These are phyloP conservation scores for Mortierella sp. DNA, from an alignment of 371 early-diverging fungal species.

Conservation along the genomic window DNA sequence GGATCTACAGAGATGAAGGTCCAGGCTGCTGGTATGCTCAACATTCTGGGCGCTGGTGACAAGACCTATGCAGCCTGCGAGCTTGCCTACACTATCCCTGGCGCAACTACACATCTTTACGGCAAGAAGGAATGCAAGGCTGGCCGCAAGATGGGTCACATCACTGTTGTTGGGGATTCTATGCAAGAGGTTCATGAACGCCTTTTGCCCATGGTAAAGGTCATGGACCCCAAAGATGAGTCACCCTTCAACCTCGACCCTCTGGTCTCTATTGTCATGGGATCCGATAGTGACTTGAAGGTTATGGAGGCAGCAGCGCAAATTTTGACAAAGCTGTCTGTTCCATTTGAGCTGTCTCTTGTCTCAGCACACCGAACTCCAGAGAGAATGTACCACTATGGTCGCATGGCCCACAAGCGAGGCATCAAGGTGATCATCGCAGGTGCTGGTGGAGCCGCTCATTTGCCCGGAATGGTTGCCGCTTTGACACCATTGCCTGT, in stretches of 20 bases:
- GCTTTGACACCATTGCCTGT: constrained; percentile 96
- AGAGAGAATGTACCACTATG: constrained; percentile 92
- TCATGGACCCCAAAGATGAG: constrained; percentile 68
- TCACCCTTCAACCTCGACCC: constrained; percentile 71
- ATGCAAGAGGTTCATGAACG: constrained; percentile 78
- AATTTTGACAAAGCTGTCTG: constrained; percentile 77
- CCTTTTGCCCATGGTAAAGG: constrained; percentile 70
- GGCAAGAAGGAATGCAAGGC: constrained; percentile 90
- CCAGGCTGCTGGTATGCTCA: constrained; percentile 93
- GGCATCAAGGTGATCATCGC: constrained; percentile 97
- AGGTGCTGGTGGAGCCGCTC: constrained; percentile 98
- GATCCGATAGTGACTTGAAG: constrained; percentile 96
- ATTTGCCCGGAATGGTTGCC: constrained; percentile 98
- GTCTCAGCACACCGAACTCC: constrained; percentile 93
- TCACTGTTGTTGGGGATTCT: constrained; percentile 91
- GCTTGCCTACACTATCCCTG: constrained; percentile 79
- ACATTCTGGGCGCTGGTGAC: constrained; percentile 84
- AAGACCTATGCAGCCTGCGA: constrained; percentile 77
- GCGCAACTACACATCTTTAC: constrained; percentile 93
- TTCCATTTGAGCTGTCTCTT: constrained; percentile 5
- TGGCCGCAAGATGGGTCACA: constrained; percentile 98
- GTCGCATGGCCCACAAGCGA: constrained; percentile 85
- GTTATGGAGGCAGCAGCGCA: constrained; percentile 92
- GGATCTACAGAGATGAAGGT: constrained; percentile 93
- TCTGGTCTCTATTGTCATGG: constrained; percentile 92